Evolutionary conservation across 805 yeast genomes (phyloP).

Genomic region (Starmerella ratchasimensis): DNA sequence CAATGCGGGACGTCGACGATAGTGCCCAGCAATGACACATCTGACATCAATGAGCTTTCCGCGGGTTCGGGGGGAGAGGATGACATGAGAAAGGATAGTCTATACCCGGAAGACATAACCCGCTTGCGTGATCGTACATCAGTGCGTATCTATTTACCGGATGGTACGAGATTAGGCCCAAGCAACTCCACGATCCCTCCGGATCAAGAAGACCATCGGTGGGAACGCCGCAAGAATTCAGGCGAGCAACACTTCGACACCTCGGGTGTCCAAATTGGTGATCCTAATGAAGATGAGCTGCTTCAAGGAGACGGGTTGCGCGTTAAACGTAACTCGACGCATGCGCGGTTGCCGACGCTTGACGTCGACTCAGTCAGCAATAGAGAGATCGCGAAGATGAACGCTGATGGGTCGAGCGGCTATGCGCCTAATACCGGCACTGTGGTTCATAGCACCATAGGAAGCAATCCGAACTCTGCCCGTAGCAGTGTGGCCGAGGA

Average conservation of each 20-base stretch:
- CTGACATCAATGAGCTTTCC: too few species aligned
- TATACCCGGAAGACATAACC: conserved; percentile 3
- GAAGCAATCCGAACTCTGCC: neutral
- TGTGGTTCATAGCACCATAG: neutral
- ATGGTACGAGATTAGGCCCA: too few species aligned
- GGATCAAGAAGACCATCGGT: too few species aligned
- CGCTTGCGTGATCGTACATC: neutral
- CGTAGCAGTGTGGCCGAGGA: neutral
- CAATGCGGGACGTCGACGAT: too few species aligned
- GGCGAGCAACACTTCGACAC: too few species aligned
- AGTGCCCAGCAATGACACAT: too few species aligned
- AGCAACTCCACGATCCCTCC: too few species aligned
- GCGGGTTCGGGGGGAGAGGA: too few species aligned
- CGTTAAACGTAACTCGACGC: neutral
- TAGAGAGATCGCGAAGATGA: conserved; percentile 5
- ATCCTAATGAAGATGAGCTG: neutral
- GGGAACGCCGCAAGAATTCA: too few species aligned
- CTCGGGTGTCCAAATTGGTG: too few species aligned
- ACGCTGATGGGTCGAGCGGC: conserved; percentile 1
- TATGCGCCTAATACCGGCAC: conserved; percentile 5
- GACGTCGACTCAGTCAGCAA: conserved; percentile 7
- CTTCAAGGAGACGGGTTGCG: neutral
- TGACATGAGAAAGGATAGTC: neutral
- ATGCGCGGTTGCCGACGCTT: neutral
- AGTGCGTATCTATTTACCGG: conserved; percentile 4